Evolutionary conservation across 2,329 filamentous ascomycete species (phyloP), one percentile per base, ranked within the genome.

Genomic region (Nannizziopsis barbatae): DNA sequence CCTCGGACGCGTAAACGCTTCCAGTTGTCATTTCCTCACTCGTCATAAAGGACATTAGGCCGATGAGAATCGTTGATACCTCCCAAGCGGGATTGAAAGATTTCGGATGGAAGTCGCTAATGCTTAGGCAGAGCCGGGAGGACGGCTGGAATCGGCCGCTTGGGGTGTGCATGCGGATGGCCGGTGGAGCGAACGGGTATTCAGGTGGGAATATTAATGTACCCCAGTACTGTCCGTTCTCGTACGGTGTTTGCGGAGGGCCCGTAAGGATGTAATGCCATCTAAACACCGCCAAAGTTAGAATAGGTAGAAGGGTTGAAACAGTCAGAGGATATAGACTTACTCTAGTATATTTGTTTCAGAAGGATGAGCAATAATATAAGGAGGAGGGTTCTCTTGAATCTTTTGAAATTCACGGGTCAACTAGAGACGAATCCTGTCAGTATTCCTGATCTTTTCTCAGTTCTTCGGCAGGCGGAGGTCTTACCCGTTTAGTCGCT

Each of bases 11-110:
- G 5, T 83, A 82, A 27, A 98, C 79, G 27, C 83, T 89, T 1
- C 92, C 92, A 0, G 92, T 96, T 0, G 92, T 98, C 84, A 96
- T 95, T 71, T 98, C 92, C 62, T 98, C 90, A 56, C 86, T 87
- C 2, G 90, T 96, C 92, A 98, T 98, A 69, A 98, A 98, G 35
- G 85, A 93, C 53, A 96, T 73, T 22, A 98, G 77, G 8, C 92
- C 92, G 48, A 94, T 93, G 12, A 98, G 73, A 55, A 98, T 98
- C 0, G 92, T 98, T 47, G 84, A 90, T 6, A 98, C 92, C 62
- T 95, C 90, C 92, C 92, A 98, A 1, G 92, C 89, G 1, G 92
- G 92, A 65, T 98, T 98, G 74, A 96, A 98, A 22, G 84, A 90
- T 66, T 94, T 94, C 3, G 92, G 92, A 64, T 98, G 92, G 69